Evolutionary conservation across 2,329 filamentous ascomycete species (phyloP).

Genomic region (Trichoderma oligosporum): DNA sequence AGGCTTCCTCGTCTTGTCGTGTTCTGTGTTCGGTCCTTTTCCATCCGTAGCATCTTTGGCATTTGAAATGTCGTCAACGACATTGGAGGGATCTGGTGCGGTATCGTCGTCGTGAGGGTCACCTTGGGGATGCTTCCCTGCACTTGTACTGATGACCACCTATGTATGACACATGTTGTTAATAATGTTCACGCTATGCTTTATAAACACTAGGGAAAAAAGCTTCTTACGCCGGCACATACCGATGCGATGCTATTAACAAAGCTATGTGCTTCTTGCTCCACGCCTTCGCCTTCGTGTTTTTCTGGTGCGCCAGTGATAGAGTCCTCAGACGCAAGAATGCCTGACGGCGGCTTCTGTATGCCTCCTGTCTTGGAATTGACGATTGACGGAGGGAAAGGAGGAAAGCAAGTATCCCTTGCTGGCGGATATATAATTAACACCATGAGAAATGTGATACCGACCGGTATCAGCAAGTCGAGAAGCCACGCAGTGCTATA

Average conservation of each 20-base stretch:
- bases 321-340: slow-evolving; percentile 71
- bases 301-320: slow-evolving; percentile 79
- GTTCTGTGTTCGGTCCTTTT: slow-evolving; percentile 35
- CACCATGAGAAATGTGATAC: slow-evolving; percentile 56
- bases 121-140: slow-evolving; percentile 69
- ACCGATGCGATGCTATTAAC: slow-evolving; percentile 60
- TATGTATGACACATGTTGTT: slow-evolving; percentile 30
- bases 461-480: slow-evolving; percentile 63
- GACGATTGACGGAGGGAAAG: slow-evolving; percentile 71
- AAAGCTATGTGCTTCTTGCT: slow-evolving; percentile 78
- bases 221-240: slow-evolving; percentile 32
- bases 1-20: slow-evolving; percentile 76
- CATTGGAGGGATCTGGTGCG: slow-evolving; percentile 49
- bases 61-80: slow-evolving; percentile 37
- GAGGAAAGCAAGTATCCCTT: slow-evolving; percentile 66
- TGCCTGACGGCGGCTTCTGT: slow-evolving; percentile 71
- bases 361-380: slow-evolving; percentile 66
- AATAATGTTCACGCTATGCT: background rate
- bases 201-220: background rate
- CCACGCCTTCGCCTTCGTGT: slow-evolving; percentile 76
- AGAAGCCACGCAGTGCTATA: slow-evolving; percentile 66
- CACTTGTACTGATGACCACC: slow-evolving; percentile 69
- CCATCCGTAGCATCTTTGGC: slow-evolving; percentile 46
- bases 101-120: slow-evolving; percentile 52
- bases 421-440: slow-evolving; percentile 63